Base-by-base conservation (phyloP, 2,329 filamentous ascomycete genomes). In the Drechslerella stenobrocha region DNA sequence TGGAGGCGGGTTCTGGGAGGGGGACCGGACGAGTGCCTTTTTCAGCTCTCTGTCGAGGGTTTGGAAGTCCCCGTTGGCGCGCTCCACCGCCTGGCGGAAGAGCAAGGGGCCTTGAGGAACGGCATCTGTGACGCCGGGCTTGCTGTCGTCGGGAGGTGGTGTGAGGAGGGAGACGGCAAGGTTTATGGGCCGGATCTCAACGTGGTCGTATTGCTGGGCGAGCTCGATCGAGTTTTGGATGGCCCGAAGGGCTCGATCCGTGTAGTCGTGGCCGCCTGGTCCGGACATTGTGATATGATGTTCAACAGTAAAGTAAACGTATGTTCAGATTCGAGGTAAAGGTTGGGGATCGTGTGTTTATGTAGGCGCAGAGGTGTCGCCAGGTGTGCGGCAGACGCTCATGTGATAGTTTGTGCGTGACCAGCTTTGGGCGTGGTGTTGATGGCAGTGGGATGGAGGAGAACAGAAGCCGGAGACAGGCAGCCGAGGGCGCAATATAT, bases 1-100 rank as follows among this genome's bases (percentile, higher is more conserved):
- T 67, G 93, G 93, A 9, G 93, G 91, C 11, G 93, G 93, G 73
- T 96, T 90, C 79, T 98, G 93, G 75, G 89, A 95, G 2, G 93
- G 92, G 73, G 96, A 80, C 58, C 93, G 87, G 64, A 97, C 92
- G 71, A 98, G 81, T 18, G 81, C 82, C 81, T 95, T 96, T 82
- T 97, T 97, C 74, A 98, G 82, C 9, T 89, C 82, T 73, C 93
- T 85, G 75, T 95, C 90, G 73, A 97, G 87, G 40, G 87, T 81
- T 77, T 97, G 92, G 50, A 89, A 83, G 76, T 98, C 93, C 74
- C 93, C 93, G 78, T 95, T 89, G 48, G 93, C 92, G 74, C 89
- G 85, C 78, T 98, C 92, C 70, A 98, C 82, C 60, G 96, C 92
- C 78, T 98, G 93, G 72, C 89, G 86, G 81, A 97, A 95, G 55